Conservation (phyloP, 352 stramenopile genomes). For the Hyaloperonospora arabidopsidis region DNA sequence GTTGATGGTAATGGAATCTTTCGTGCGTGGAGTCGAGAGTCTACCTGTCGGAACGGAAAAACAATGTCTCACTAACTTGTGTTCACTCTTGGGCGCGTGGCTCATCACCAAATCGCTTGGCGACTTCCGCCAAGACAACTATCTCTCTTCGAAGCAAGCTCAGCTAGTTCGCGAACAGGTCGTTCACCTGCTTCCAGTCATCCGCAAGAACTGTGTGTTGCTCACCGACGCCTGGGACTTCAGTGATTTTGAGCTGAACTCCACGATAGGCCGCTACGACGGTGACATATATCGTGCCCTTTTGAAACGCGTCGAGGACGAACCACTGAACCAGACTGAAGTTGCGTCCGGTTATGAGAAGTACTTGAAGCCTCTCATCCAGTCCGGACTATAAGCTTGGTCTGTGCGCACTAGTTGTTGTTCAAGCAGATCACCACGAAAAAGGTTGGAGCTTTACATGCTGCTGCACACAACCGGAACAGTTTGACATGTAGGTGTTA, state of each 20-base stretch:
- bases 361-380: conserved; percentile 33
- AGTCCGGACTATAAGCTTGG: conserved; percentile 15
- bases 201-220: conserved; percentile 45
- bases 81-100: conserved; percentile 39
- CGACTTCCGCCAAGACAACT: conserved; percentile 53
- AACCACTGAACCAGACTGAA: conserved; percentile 44
- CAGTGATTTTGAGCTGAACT: conserved; percentile 65
- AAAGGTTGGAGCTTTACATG: too few species aligned
- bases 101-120: conserved; percentile 40
- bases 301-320: conserved; percentile 28
- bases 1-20: conserved; percentile 36
- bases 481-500: too few species aligned
- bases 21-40: conserved; percentile 21
- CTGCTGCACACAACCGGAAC: too few species aligned
- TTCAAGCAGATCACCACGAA: too few species aligned
- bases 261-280: conserved; percentile 44
- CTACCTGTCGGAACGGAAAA: conserved; percentile 26
- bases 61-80: conserved; percentile 25
- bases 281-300: conserved; percentile 51
- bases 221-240: conserved; percentile 43
- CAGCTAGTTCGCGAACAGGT: conserved; percentile 30
- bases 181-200: conserved; percentile 27
- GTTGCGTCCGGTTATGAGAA: conserved; percentile 35
- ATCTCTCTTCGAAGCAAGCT: conserved; percentile 43
- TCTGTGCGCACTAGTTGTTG: too few species aligned